Percentiles rank a stretch among this genome's conserved stretches.
Evolutionary conservation across 1,284 basidiomycete genomes (phyloP).

Genomic region (Gomphus sp.): DNA sequence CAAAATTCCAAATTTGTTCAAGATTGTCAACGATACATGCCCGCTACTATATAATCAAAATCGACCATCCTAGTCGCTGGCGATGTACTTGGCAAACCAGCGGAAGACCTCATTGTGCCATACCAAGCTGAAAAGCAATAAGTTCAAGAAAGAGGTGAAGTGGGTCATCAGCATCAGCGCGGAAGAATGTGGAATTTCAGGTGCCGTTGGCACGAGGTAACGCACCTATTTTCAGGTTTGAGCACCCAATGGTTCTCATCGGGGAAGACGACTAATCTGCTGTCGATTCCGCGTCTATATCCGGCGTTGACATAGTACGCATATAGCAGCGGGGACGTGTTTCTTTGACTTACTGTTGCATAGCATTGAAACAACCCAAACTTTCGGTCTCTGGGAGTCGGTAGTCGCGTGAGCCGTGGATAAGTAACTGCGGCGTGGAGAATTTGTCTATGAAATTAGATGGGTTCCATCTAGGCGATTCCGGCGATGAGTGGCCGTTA

Average conservation of each 20-base stretch:
- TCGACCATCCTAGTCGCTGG: neutral
- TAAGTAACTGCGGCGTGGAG: conserved; percentile 76
- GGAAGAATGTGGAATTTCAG: neutral
- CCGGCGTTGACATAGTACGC: neutral
- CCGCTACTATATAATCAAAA: neutral
- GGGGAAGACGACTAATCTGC: conserved; percentile 82
- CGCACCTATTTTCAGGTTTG: conserved; percentile 62
- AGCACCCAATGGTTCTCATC: conserved; percentile 92
- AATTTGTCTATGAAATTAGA: conserved; percentile 75
- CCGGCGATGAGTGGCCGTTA: neutral
- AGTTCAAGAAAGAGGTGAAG: neutral
- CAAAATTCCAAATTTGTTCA: no score
- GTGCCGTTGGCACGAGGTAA: neutral
- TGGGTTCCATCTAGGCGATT: conserved; percentile 49
- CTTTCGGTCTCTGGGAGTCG: conserved; percentile 78
- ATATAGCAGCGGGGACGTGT: conserved; percentile 18
- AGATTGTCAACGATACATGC: neutral
- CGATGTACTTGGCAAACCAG: conserved; percentile 54
- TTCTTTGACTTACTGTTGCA: conserved; percentile 54
- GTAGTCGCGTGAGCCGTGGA: conserved; percentile 85
- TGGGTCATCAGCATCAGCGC: neutral
- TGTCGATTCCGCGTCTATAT: conserved; percentile 61
- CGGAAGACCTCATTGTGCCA: conserved; percentile 86
- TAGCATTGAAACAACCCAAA: conserved; percentile 71
- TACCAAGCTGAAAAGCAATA: conserved; percentile 41